Conservation (phyloP, 2,329 filamentous ascomycete genomes). For the Aspergillus calidoustus region DNA sequence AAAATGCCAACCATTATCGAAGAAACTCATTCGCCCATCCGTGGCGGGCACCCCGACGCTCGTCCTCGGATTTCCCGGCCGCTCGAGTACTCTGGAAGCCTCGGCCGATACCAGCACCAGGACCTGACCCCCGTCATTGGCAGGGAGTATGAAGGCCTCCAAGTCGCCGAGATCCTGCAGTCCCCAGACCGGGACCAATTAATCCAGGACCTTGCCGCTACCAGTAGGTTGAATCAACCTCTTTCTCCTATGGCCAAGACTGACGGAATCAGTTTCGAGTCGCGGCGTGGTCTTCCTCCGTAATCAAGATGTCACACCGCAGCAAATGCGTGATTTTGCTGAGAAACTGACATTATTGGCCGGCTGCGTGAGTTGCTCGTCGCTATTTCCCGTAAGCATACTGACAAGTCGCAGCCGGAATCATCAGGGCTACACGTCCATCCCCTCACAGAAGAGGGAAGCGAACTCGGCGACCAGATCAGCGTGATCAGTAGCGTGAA, state of each 20-base stretch:
- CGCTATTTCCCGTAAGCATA: background rate
- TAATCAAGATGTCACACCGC: conserved; percentile 63
- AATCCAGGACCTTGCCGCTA: conserved; percentile 68
- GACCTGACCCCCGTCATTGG: conserved; percentile 50
- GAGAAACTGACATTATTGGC: conserved; percentile 50
- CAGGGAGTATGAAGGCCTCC: conserved; percentile 44
- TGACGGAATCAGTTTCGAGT: conserved; percentile 60
- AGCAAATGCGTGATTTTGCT: conserved; percentile 64
- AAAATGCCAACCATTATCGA: conserved; percentile 26
- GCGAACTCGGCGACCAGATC: conserved; percentile 64
- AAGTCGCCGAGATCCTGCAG: conserved; percentile 58
- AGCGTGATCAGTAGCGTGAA: conserved; percentile 66
- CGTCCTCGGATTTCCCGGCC: conserved; percentile 34
- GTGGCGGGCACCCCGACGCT: conserved; percentile 30
- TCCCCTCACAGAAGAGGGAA: conserved; percentile 61
- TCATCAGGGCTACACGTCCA: conserved; percentile 63
- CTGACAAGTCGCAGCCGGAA: conserved; percentile 45
- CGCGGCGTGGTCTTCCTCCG: conserved; percentile 73
- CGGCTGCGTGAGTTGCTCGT: conserved; percentile 41
- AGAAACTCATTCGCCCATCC: conserved; percentile 17
- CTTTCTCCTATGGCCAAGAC: background rate
- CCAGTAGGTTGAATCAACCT: conserved; percentile 54
- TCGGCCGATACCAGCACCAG: conserved; percentile 45
- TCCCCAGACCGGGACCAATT: conserved; percentile 66
- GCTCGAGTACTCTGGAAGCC: conserved; percentile 42